A percentile compares a stretch with the other conserved stretches of the same genome.
phyloP scores from a whole-genome alignment of 371 early-diverging fungal genomes.

The Mortierella sp. region DNA sequence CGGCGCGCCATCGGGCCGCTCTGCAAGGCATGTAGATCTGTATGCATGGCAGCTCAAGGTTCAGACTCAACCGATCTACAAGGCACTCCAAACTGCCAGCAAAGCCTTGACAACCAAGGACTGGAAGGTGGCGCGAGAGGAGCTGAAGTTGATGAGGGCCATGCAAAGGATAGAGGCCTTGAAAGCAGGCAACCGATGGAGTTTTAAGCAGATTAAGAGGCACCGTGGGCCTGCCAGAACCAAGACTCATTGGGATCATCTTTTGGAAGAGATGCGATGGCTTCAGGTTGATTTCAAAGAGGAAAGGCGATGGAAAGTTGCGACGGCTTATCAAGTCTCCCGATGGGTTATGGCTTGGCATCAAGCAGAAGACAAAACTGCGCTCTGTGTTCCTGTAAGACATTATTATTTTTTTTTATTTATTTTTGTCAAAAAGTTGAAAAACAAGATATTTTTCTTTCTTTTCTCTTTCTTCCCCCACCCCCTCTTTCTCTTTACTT shows the following conservation, averaged over 20 bases:
- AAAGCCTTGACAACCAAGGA: conserved; percentile 83
- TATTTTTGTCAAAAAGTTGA: background rate
- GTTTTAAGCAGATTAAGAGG: conserved; percentile 81
- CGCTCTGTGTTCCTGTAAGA: conserved; percentile 71
- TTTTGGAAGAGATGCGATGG: conserved; percentile 94
- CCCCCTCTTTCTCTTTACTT: background rate
- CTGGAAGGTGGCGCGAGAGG: conserved; percentile 91
- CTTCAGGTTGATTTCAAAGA: conserved; percentile 87
- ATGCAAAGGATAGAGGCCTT: conserved; percentile 82
- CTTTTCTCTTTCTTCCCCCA: background rate
- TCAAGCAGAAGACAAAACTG: conserved; percentile 72
- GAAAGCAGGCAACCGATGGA: conserved; percentile 83
- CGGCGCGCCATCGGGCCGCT: conserved; percentile 31
- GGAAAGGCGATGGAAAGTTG: conserved; percentile 88
- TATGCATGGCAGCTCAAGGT: conserved; percentile 83
- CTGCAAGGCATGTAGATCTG: conserved; percentile 57
- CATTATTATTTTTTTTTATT: background rate
- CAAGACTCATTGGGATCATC: conserved; percentile 90
- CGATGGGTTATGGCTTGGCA: conserved; percentile 89
- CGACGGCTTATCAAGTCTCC: conserved; percentile 75
- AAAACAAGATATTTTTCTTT: background rate
- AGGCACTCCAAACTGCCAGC: conserved; percentile 72
- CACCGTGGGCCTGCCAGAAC: conserved; percentile 75
- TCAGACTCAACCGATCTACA: conserved; percentile 75
- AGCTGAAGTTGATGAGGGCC: conserved; percentile 78